phyloP scores from a whole-genome alignment of 2,329 filamentous ascomycete genomes.

The Fusarium tjaetaba region DNA sequence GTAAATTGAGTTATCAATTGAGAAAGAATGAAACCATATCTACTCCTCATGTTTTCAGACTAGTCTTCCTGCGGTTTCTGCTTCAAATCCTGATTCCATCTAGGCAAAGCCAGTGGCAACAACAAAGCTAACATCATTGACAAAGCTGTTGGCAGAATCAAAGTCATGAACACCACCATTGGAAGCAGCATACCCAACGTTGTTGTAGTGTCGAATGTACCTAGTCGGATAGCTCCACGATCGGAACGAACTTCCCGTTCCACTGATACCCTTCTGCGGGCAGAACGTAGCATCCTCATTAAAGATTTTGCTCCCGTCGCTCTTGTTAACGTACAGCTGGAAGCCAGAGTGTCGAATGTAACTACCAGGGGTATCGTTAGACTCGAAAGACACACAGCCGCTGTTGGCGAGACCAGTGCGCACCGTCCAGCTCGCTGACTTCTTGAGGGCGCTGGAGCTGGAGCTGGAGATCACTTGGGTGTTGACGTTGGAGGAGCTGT shows the following conservation, averaged over 20 bases:
- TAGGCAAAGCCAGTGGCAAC: not conserved
- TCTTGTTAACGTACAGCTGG: not conserved
- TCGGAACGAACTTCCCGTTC: not conserved
- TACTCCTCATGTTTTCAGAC: not conserved
- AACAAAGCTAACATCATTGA: slow-evolving; percentile 12
- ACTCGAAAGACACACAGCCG: slow-evolving; percentile 19
- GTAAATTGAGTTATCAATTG: not conserved
- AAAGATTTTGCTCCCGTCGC: slow-evolving; percentile 13
- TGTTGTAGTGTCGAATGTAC: slow-evolving; percentile 15
- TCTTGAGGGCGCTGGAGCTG: not conserved
- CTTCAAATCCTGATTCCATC: accelerated
- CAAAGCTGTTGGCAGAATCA: not conserved
- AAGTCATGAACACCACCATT: slow-evolving; percentile 20
- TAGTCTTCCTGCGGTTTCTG: not conserved
- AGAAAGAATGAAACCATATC: not conserved
- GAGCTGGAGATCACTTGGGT: slow-evolving; percentile 11
- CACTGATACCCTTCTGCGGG: slow-evolving; percentile 14
- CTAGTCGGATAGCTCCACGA: slow-evolving; percentile 27
- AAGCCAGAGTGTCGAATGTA: slow-evolving; percentile 11
- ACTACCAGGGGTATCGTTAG: slow-evolving; percentile 16
- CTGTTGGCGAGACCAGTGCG: slow-evolving; percentile 21
- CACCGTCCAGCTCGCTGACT: slow-evolving; percentile 23
- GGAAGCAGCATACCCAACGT: not conserved
- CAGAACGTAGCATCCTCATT: slow-evolving; percentile 23
- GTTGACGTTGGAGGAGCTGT: slow-evolving; percentile 11